Evolutionary conservation across 345 rosid species (phyloP).

Genomic region (Brassica rapa): DNA sequence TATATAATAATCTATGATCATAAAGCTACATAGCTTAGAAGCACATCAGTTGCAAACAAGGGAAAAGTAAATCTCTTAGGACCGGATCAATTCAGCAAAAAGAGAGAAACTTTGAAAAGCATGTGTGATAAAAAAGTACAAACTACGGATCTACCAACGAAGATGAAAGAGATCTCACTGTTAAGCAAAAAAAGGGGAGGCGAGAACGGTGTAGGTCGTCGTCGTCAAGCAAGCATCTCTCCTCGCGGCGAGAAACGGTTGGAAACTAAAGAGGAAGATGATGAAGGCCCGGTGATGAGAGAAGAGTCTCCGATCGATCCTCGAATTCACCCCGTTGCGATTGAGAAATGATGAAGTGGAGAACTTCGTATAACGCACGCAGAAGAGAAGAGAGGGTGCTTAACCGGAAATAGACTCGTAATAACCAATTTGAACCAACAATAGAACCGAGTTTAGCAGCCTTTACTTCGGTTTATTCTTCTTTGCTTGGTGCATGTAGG

Average conservation of each 20-base stretch:
- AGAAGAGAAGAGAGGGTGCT: background rate
- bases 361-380: constrained; percentile 32
- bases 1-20: constrained; percentile 2
- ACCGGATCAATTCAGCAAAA: background rate
- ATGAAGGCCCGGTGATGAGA: background rate
- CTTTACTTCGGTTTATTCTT: too few species aligned
- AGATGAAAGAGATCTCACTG: constrained; percentile 31
- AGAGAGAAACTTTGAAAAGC: background rate
- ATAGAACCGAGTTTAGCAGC: too few species aligned
- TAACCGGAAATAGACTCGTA: constrained; percentile 10
- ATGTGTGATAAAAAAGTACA: background rate
- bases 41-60: too few species aligned
- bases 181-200: background rate
- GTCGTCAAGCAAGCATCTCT: constrained; percentile 34
- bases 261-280: background rate
- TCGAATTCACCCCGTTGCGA: constrained; percentile 33
- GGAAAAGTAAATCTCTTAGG: background rate
- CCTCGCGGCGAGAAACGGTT: background rate
- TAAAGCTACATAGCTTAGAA: background rate
- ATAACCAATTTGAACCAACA: constrained; percentile 4
- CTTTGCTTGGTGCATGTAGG: too few species aligned
- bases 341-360: constrained; percentile 21
- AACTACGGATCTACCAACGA: constrained; percentile 27
- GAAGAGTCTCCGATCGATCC: constrained; percentile 18
- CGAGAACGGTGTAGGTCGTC: constrained; percentile 6